phyloP scores from a whole-genome alignment of 2,329 filamentous ascomycete species.

The Ophiostoma himal-ulmi region DNA sequence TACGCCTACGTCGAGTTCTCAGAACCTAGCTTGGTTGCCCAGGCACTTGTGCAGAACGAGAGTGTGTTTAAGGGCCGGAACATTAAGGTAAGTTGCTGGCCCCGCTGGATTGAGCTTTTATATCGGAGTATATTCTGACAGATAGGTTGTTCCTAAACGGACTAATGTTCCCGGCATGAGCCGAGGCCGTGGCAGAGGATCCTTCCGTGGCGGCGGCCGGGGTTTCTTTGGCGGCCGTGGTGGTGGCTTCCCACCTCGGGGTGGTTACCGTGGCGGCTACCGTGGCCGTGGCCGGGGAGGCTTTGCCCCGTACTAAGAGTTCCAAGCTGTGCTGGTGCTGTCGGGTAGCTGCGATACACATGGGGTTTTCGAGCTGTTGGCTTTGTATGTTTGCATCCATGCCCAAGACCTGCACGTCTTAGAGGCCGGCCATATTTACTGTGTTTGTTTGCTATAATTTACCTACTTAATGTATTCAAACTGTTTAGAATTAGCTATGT shows the following conservation, averaged over 20 bases:
- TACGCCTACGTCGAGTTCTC: slow-evolving; percentile 99
- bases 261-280: slow-evolving; percentile 56
- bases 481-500: not conserved
- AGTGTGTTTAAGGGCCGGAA: slow-evolving; percentile 91
- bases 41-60: slow-evolving; percentile 92
- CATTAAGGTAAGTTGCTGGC: slow-evolving; percentile 55
- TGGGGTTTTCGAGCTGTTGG: not conserved
- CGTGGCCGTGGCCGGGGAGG: slow-evolving; percentile 55
- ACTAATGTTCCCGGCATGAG: slow-evolving; percentile 96
- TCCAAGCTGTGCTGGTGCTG: not conserved
- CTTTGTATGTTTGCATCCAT: not conserved
- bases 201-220: slow-evolving; percentile 45
- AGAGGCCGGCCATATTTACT: not conserved
- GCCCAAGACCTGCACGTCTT: not conserved
- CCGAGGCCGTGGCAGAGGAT: slow-evolving; percentile 60
- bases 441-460: not conserved
- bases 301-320: slow-evolving; percentile 12
- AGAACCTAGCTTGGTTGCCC: slow-evolving; percentile 85
- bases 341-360: not conserved
- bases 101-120: not conserved
- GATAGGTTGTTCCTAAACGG: slow-evolving; percentile 72
- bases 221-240: slow-evolving; percentile 48
- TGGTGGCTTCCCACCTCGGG: slow-evolving; percentile 49
- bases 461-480: not conserved
- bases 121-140: not conserved